phyloP scores from a whole-genome alignment of 2,329 filamentous ascomycete species.

The Pseudopyricularia javanii region DNA sequence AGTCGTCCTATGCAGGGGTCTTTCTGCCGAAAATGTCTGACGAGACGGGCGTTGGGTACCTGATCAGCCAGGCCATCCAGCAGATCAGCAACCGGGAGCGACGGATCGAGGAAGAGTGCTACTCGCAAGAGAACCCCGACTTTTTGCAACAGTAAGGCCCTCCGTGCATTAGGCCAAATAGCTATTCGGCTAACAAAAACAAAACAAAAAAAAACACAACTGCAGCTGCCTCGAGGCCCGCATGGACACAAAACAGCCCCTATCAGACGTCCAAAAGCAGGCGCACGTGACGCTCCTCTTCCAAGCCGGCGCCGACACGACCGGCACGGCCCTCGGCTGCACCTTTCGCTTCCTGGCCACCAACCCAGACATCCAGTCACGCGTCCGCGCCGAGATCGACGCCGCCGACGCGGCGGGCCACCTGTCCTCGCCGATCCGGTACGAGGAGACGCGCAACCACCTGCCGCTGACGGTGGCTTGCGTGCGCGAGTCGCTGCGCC shows the following conservation, averaged over 20 bases:
- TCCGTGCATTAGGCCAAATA: too few relatives aligned
- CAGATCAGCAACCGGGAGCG: background rate
- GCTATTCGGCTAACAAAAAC: background rate
- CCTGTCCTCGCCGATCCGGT: slow-evolving; percentile 35
- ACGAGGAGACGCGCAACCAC: slow-evolving; percentile 15
- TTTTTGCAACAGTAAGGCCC: background rate
- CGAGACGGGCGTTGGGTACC: background rate
- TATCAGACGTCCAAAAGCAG: background rate
- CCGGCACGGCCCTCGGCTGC: background rate
- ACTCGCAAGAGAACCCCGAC: background rate
- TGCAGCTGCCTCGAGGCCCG: background rate
- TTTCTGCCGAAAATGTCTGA: background rate
- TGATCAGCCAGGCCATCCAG: background rate
- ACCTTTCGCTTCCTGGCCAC: slow-evolving; percentile 1
- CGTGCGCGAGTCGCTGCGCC: slow-evolving; percentile 11
- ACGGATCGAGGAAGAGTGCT: background rate
- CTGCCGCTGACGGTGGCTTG: slow-evolving; percentile 6
- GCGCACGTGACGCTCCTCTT: background rate
- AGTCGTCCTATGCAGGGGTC: background rate
- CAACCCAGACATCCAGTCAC: slow-evolving; percentile 5
- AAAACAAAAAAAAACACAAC: background rate
- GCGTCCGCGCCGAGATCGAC: slow-evolving; percentile 41
- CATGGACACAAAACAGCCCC: background rate
- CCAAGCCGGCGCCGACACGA: background rate
- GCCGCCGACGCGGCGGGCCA: slow-evolving; percentile 27